A percentile compares a stretch with the other conserved stretches of the same genome.
Evolutionary conservation across 2,329 filamentous ascomycete genomes (phyloP).

Genomic region (Curvularia hawaiiensis): DNA sequence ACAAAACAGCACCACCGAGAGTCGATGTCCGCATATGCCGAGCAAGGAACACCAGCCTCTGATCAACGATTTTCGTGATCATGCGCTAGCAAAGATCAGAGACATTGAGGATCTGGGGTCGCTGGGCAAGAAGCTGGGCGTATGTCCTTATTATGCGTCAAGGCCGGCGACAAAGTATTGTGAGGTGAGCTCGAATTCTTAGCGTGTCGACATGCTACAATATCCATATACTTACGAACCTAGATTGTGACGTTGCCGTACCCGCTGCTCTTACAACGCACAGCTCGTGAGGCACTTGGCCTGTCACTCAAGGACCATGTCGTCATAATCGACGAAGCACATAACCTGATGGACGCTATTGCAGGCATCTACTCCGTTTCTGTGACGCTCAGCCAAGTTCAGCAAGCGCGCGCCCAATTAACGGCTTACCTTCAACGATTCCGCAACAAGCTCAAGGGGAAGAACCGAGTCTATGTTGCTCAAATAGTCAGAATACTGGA

Average conservation of each 20-base stretch:
- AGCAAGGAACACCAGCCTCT: conserved; percentile 74
- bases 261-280: conserved; percentile 83
- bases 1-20: conserved; percentile 66
- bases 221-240: conserved; percentile 15
- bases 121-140: conserved; percentile 76
- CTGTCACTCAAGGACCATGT: conserved; percentile 86
- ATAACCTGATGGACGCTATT: conserved; percentile 97
- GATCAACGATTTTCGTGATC: conserved; percentile 82
- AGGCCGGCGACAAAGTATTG: conserved; percentile 79
- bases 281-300: conserved; percentile 83
- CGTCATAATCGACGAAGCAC: conserved; percentile 96
- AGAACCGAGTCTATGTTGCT: conserved; percentile 88
- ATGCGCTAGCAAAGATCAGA: conserved; percentile 79
- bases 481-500: conserved; percentile 85
- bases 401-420: conserved; percentile 74
- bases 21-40: conserved; percentile 77
- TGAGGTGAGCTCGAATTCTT: conserved; percentile 57
- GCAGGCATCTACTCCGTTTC: conserved; percentile 83
- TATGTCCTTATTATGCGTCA: conserved; percentile 98
- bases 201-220: not conserved
- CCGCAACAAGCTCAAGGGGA: conserved; percentile 84
- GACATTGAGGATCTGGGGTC: conserved; percentile 91
- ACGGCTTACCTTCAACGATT: conserved; percentile 85
- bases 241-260: conserved; percentile 90
- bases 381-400: conserved; percentile 74